A percentile compares a stretch with the other conserved stretches of the same genome.
phyloP scores from a whole-genome alignment of 2,329 filamentous ascomycete species.

The Pezicula neosporulosa region DNA sequence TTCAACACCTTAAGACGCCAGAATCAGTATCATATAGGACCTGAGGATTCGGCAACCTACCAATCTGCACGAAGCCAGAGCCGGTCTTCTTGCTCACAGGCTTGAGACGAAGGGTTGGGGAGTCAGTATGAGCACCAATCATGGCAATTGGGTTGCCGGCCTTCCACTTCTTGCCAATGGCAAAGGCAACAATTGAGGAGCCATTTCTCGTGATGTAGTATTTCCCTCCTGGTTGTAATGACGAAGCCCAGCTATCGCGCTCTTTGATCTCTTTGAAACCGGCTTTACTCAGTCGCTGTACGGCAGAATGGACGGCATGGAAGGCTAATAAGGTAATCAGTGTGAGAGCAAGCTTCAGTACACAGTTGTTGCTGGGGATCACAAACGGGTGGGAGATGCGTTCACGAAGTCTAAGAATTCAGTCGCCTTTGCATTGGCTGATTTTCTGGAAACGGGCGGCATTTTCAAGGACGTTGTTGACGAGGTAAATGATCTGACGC shows the following conservation, averaged over 20 bases:
- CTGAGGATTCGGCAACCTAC: too few species aligned
- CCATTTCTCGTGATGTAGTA: conserved; percentile 95
- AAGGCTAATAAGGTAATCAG: conserved; percentile 61
- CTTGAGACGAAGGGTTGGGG: conserved; percentile 87
- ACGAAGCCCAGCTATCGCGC: conserved; percentile 81
- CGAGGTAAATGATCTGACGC: conserved; percentile 7
- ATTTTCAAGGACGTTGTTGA: conserved; percentile 13
- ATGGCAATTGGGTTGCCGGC: conserved; percentile 89
- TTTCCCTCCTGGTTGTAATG: conserved; percentile 81
- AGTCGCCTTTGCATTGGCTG: conserved; percentile 29
- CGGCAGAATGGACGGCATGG: conserved; percentile 82
- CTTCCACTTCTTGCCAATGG: conserved; percentile 86
- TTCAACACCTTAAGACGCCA: conserved; percentile 59
- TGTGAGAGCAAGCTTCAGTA: neutral
- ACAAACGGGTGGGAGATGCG: conserved; percentile 85
- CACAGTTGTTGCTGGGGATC: neutral
- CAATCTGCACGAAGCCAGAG: conserved; percentile 88
- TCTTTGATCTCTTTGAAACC: conserved; percentile 89
- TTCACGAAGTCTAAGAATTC: conserved; percentile 95
- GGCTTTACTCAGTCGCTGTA: conserved; percentile 71
- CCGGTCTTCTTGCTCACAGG: conserved; percentile 86
- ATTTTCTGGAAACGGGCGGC: conserved; percentile 14
- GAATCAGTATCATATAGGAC: too few species aligned
- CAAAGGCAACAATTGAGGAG: conserved; percentile 89
- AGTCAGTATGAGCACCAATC: conserved; percentile 95